Percentiles rank a stretch among this genome's conserved stretches.
phyloP scores from a whole-genome alignment of 805 yeast species.

The Yarrowia divulgata region DNA sequence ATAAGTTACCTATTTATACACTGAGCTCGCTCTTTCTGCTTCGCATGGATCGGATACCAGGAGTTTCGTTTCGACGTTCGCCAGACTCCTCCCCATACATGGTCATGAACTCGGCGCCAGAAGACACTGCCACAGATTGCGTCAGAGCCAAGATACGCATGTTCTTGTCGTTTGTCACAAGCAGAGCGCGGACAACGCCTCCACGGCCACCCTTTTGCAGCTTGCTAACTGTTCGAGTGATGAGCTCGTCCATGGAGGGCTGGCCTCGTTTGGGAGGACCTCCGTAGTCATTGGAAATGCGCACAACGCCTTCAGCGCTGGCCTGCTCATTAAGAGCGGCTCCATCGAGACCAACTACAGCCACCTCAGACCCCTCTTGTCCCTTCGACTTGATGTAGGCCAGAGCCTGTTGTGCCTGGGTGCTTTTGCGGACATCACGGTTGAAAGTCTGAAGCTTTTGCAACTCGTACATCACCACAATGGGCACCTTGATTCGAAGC shows the following conservation, averaged over 20 bases:
- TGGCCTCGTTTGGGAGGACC: constrained; percentile 9
- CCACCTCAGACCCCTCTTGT: neutral
- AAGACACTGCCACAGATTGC: constrained; percentile 1
- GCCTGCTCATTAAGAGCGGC: constrained; percentile 5
- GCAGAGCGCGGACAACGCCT: constrained; percentile 17
- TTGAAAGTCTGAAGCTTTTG: constrained; percentile 30
- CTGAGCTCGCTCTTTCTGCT: constrained; percentile 36
- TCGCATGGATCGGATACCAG: constrained; percentile 30
- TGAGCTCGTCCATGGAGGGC: constrained; percentile 25
- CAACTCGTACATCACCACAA: constrained; percentile 28
- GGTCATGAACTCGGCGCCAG: constrained; percentile 34
- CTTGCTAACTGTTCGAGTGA: constrained; percentile 5
- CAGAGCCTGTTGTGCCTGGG: constrained; percentile 18
- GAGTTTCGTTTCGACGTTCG: constrained; percentile 29
- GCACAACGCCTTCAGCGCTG: constrained; percentile 3
- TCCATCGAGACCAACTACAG: constrained; percentile 4
- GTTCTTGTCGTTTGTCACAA: constrained; percentile 31
- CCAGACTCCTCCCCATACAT: constrained; percentile 35
- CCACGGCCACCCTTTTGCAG: constrained; percentile 22
- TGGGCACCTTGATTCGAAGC: constrained; percentile 30
- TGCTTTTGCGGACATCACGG: constrained; percentile 26
- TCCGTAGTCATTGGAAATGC: constrained; percentile 10
- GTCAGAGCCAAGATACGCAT: constrained; percentile 32
- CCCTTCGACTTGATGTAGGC: constrained; percentile 17
- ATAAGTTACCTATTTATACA: constrained; percentile 17